These are phyloP conservation scores for Trichoderma harzianum DNA, from an alignment of 2,329 filamentous ascomycete species.

Conservation along the genomic window DNA sequence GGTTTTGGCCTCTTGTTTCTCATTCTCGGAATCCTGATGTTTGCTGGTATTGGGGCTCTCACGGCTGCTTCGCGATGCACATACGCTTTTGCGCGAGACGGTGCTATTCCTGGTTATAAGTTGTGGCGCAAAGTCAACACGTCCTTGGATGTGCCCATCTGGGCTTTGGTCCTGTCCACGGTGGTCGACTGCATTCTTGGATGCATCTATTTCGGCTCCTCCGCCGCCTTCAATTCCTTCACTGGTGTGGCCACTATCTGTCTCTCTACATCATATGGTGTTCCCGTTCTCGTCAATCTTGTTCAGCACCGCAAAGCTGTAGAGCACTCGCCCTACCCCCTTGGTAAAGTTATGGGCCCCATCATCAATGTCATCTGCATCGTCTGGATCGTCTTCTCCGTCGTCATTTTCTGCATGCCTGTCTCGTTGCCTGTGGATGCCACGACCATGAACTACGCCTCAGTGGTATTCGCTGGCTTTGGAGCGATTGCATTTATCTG, in stretches of 20 bases:
- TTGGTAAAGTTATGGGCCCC: conserved; percentile 67
- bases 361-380: conserved; percentile 65
- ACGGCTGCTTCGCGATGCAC: conserved; percentile 73
- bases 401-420: conserved; percentile 76
- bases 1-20: conserved; percentile 75
- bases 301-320: conserved; percentile 64
- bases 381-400: conserved; percentile 66
- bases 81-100: conserved; percentile 73
- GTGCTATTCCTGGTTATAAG: conserved; percentile 66
- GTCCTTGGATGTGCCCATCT: conserved; percentile 65
- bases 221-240: conserved; percentile 75
- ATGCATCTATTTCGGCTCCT: conserved; percentile 75
- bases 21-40: conserved; percentile 72
- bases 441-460: conserved; percentile 63
- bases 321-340: conserved; percentile 62
- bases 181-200: conserved; percentile 67
- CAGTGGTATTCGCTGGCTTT: conserved; percentile 63
- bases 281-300: conserved; percentile 70
- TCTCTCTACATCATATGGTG: conserved; percentile 69
- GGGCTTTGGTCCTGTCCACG: conserved; percentile 65
- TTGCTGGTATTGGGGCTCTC: conserved; percentile 70
- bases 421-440: conserved; percentile 56
- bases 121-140: conserved; percentile 65
- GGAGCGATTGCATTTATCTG: conserved; percentile 56
- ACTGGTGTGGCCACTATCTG: conserved; percentile 79